A percentile compares a stretch with the other conserved stretches of the same genome.
Conservation (phyloP, 75 land plant genomes). For the Larix kaempferi region DNA sequence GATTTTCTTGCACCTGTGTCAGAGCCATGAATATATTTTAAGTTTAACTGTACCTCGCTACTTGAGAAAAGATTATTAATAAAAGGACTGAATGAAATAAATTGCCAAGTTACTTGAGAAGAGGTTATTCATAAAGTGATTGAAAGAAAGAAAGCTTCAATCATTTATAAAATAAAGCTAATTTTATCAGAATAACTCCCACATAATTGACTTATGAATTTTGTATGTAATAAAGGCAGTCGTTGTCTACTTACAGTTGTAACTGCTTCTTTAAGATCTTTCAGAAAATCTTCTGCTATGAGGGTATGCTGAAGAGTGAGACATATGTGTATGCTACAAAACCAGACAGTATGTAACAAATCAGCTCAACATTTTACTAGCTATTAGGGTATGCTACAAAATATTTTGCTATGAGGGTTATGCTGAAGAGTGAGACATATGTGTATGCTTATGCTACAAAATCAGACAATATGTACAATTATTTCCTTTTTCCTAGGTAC, state of each 20-base stretch:
- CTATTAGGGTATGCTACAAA: constrained; percentile 60
- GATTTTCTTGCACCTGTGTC: constrained; percentile 80
- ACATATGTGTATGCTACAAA: constrained; percentile 89
- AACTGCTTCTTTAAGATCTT: constrained; percentile 68
- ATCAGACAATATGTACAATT: constrained; percentile 2
- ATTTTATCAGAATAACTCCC: neutral
- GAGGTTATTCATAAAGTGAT: neutral
- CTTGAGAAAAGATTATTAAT: neutral
- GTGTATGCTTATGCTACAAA: constrained; percentile 87
- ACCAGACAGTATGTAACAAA: constrained; percentile 8
- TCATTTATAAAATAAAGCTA: neutral
- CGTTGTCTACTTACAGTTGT: constrained; percentile 47
- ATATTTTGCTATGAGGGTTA: constrained; percentile 54
- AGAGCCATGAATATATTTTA: constrained; percentile 7
- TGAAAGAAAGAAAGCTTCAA: neutral
- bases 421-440: constrained; percentile 96
- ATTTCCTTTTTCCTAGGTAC: neutral
- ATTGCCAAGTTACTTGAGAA: neutral
- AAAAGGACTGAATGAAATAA: neutral
- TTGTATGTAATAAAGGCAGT: neutral
- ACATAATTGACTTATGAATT: neutral
- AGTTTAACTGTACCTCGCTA: neutral
- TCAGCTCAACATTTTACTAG: neutral
- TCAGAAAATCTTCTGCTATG: constrained; percentile 64
- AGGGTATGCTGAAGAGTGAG: constrained; percentile 89